A percentile compares a stretch with the other conserved stretches of the same genome.
Evolutionary conservation across 164 flowering plant genomes (phyloP).

Genomic region (Liriodendron chinense): DNA sequence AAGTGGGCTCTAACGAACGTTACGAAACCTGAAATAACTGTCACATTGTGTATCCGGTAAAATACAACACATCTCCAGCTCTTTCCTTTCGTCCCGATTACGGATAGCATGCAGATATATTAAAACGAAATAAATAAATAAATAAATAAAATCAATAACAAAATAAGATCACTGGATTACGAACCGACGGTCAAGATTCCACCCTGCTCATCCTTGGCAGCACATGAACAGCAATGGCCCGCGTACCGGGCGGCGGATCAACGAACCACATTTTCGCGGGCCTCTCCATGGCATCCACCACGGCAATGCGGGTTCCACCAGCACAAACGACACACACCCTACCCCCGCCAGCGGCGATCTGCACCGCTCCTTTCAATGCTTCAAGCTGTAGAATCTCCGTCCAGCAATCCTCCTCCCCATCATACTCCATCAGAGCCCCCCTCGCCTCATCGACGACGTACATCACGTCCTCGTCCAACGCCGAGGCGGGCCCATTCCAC

Average conservation of each 20-base stretch:
- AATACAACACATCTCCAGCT: too few relatives aligned
- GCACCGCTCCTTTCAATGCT: conserved; percentile 49
- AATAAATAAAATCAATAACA: too few relatives aligned
- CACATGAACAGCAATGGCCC: conserved; percentile 52
- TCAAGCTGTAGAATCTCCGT: conserved; percentile 34
- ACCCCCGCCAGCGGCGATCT: conserved; percentile 59
- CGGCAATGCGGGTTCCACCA: conserved; percentile 40
- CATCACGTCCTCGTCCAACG: conserved; percentile 63
- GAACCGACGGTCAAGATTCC: too few relatives aligned
- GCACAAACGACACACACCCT: conserved; percentile 48
- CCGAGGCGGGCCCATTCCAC: conserved; percentile 76
- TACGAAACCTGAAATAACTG: too few relatives aligned
- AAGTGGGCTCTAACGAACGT: too few relatives aligned
- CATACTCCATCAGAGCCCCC: conserved; percentile 47
- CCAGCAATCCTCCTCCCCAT: conserved; percentile 46
- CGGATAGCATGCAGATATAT: too few relatives aligned
- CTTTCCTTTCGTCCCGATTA: too few relatives aligned
- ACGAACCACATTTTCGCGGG: conserved; percentile 48
- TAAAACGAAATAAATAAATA: too few relatives aligned
- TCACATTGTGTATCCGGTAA: too few relatives aligned
- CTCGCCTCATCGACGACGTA: conserved; percentile 54
- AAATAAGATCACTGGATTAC: too few relatives aligned
- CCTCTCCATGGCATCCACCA: conserved; percentile 57
- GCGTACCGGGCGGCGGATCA: conserved; percentile 44
- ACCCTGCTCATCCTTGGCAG: conserved; percentile 54